Evolutionary conservation across 2,329 filamentous ascomycete genomes (phyloP).

Genomic region (Hypoxylon sp.): DNA sequence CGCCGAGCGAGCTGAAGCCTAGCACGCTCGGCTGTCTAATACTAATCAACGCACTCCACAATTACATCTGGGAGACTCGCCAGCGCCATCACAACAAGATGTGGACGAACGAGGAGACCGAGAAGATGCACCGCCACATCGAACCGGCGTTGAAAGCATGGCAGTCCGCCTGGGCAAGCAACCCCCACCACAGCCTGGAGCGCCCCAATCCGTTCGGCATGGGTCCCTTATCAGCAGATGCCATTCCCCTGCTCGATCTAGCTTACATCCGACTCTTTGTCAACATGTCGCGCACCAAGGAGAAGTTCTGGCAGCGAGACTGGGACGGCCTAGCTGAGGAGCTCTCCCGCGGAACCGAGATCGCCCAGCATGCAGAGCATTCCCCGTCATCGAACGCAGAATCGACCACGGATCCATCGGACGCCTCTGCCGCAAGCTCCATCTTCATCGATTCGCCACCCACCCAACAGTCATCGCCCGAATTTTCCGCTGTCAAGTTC

Average conservation of each 20-base stretch:
- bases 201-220: constrained; percentile 83
- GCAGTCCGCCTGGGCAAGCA: constrained; percentile 91
- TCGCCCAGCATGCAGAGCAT: constrained; percentile 75
- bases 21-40: constrained; percentile 93
- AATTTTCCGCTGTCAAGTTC: constrained; percentile 54
- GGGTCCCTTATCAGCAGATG: constrained; percentile 86
- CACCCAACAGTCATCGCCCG: constrained; percentile 60
- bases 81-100: constrained; percentile 87
- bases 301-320: constrained; percentile 92
- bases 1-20: constrained; percentile 73
- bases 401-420: constrained; percentile 55
- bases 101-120: constrained; percentile 92
- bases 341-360: constrained; percentile 78
- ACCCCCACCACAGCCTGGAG: constrained; percentile 83
- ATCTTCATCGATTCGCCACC: constrained; percentile 62
- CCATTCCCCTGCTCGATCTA: constrained; percentile 88
- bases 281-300: constrained; percentile 89
- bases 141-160: constrained; percentile 93
- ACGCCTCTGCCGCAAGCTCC: constrained; percentile 56
- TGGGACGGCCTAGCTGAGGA: constrained; percentile 93
- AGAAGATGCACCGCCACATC: constrained; percentile 95
- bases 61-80: constrained; percentile 97
- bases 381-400: constrained; percentile 62
- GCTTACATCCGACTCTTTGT: constrained; percentile 94
- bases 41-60: constrained; percentile 93